Base-by-base conservation (phyloP, 164 flowering plant species). In the Houttuynia cordata region DNA sequence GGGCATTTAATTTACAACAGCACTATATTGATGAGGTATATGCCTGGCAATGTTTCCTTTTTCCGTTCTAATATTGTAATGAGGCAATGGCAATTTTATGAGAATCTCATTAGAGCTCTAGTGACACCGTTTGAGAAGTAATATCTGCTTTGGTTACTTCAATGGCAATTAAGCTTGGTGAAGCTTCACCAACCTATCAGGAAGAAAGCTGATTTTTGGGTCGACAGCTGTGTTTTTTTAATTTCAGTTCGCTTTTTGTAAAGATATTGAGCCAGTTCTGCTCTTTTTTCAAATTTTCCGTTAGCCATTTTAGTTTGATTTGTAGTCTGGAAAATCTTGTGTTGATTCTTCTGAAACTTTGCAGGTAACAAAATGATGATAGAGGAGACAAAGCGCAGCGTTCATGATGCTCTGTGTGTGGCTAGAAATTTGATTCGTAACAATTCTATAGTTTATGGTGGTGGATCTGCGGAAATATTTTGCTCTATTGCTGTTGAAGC, bases 361-460 rank as follows among this genome's bases (percentile, higher is more conserved):
- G 60, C 67, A 94, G 99, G 99, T 71, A 94, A 94, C 85, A 94
- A 94, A 76, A 94, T 94, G 99, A 88, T 94, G 78, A 85, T 94
- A 59, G 99, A 94, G 75, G 99, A 94, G 77, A 94, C 99, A 21
- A 94, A 94, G 55, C 92, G 99, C 45, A 94, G 99, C 62, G 53
- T 91, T 68, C 99, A 94, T 71, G 99, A 94, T 79, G 96, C 99
- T 5, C 64, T 94, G 10, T 94, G 99, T 68, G 96, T 94, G 39
- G 96, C 96, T 20, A 81, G 99, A 67, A 94, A 94, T 74, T 80
- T 90, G 21, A 91, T 94, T 37, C 83, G 91, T 66, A 91, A 82
- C 74, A 91, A 94, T 53, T 94, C 95, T 19, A 91, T 94, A 58
- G 99, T 94, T 0, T 94, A 91, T 73, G 99, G 99, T 39, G 99